These are phyloP conservation scores for Cupressus sempervirens DNA, from an alignment of 75 land plant genomes.

Conservation along the genomic window DNA sequence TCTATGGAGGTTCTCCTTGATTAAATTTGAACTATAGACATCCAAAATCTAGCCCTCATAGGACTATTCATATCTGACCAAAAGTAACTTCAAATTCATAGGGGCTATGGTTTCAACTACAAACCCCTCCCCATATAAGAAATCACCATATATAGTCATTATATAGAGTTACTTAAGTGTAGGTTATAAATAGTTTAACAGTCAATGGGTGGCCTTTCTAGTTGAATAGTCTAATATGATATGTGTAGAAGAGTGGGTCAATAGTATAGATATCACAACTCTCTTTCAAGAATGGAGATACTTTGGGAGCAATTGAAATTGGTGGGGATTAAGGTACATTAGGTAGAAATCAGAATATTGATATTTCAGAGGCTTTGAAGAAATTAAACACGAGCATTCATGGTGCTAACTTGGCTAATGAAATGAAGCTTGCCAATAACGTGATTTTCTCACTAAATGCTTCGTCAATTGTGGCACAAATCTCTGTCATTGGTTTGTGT, in stretches of 20 bases:
- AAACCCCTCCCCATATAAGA: no score
- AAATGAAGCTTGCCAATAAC: conserved; percentile 38
- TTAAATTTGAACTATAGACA: no score
- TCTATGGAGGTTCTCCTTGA: no score
- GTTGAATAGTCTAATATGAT: conserved; percentile 32
- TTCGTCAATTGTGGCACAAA: conserved; percentile 58
- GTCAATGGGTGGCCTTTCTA: conserved; percentile 63
- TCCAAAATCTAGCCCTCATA: no score
- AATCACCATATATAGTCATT: no score
- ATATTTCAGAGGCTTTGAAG: conserved; percentile 10
- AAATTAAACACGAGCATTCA: conserved; percentile 8
- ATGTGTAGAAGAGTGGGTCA: conserved; percentile 62
- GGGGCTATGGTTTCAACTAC: no score
- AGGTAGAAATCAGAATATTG: not conserved
- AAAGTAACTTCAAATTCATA: no score
- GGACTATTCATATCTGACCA: no score
- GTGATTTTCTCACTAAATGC: conserved; percentile 58
- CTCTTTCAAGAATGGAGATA: conserved; percentile 17
- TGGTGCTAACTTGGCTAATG: conserved; percentile 26
- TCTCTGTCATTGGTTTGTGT: no score
- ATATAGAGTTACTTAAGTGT: no score
- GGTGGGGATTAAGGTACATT: not conserved
- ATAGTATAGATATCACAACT: conserved; percentile 21
- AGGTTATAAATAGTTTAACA: no score
- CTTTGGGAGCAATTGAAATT: no score